phyloP scores from a whole-genome alignment of 257 asterid genomes.

The Knoxia roxburghii region DNA sequence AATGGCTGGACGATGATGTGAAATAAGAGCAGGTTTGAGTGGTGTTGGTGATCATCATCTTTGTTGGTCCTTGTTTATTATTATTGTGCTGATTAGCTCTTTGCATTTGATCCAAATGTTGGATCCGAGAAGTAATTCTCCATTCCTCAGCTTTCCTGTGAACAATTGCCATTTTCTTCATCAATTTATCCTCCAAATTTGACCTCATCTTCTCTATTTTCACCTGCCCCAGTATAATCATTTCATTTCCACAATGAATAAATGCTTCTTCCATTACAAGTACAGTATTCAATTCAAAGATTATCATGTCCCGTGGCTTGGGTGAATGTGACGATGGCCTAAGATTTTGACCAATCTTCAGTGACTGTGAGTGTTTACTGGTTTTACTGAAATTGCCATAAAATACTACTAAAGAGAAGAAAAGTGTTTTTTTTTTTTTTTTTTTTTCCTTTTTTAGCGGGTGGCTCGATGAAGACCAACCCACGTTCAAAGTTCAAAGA shows the following conservation, averaged over 20 bases:
- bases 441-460: constrained; percentile 26
- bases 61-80: constrained; percentile 12
- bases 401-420: constrained; percentile 5
- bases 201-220: constrained; percentile 90
- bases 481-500: constrained; percentile 15
- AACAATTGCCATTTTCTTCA: constrained; percentile 89
- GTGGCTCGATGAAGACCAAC: constrained; percentile 62
- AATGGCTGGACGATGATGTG: constrained; percentile 24
- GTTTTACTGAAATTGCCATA: background rate
- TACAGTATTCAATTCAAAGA: no score
- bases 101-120: constrained; percentile 66
- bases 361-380: no score
- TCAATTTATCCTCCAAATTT: constrained; percentile 76
- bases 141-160: constrained; percentile 91
- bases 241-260: background rate
- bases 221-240: constrained; percentile 55
- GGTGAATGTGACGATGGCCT: constrained; percentile 17
- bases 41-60: constrained; percentile 7
- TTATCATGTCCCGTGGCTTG: background rate
- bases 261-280: no score
- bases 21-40: constrained; percentile 29
- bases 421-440: constrained; percentile 5
- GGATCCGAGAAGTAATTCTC: constrained; percentile 70
- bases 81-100: constrained; percentile 25
- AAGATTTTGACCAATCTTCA: constrained; percentile 16